Percentiles rank a stretch among this genome's conserved stretches.
Conservation (phyloP, 1,139 yeast species). For the Yamadazyma mexicana region DNA sequence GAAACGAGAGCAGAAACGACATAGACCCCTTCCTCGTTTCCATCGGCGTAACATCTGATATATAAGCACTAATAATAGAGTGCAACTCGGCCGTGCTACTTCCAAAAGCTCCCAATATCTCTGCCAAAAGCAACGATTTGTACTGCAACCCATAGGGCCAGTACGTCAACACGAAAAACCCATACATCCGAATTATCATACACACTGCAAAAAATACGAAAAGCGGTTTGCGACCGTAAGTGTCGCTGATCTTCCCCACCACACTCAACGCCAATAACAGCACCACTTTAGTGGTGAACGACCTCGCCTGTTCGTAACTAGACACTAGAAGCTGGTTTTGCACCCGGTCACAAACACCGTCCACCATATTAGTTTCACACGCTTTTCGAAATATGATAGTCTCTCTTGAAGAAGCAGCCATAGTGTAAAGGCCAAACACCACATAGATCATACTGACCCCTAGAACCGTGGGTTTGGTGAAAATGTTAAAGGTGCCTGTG, state of each 20-base stretch:
- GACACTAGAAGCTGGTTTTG: slow-evolving; percentile 33
- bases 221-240: slow-evolving; percentile 53
- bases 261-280: slow-evolving; percentile 39
- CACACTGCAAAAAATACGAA: slow-evolving; percentile 26
- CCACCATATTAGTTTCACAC: slow-evolving; percentile 9
- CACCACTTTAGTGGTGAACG: slow-evolving; percentile 21
- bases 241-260: slow-evolving; percentile 60
- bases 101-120: neutral
- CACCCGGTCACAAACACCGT: slow-evolving; percentile 24
- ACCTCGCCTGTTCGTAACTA: slow-evolving; percentile 24
- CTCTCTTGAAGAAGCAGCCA: slow-evolving; percentile 4
- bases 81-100: slow-evolving; percentile 9
- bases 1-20: slow-evolving; percentile 8
- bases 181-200: neutral
- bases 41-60: slow-evolving; percentile 11
- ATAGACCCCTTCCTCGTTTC: slow-evolving; percentile 7
- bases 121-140: slow-evolving; percentile 6
- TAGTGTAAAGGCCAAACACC: slow-evolving; percentile 3
- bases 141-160: neutral
- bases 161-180: too few species aligned
- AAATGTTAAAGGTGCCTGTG: neutral
- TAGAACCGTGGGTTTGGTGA: slow-evolving; percentile 4
- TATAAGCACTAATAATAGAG: slow-evolving; percentile 8
- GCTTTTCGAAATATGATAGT: slow-evolving; percentile 9
- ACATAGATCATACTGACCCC: slow-evolving; percentile 3